Conservation (phyloP, 2,329 filamentous ascomycete genomes). For the Penicillium sp. region DNA sequence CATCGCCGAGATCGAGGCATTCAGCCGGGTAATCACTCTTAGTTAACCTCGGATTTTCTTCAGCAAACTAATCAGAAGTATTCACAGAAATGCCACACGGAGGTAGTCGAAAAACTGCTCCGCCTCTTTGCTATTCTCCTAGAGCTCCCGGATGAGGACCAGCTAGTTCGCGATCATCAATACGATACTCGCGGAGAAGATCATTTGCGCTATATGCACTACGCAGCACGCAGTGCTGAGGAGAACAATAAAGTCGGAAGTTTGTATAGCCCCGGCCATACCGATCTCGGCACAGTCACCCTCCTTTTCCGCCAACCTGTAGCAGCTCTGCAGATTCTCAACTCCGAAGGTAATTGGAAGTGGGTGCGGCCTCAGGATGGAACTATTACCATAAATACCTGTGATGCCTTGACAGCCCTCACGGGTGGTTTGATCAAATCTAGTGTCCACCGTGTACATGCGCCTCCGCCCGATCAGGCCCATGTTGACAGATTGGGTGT, state of each 20-base stretch:
- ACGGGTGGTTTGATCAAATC: constrained; percentile 57
- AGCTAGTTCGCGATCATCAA: constrained; percentile 59
- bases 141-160: constrained; percentile 63
- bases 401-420: constrained; percentile 54
- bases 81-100: constrained; percentile 35
- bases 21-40: constrained; percentile 45
- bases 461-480: constrained; percentile 54
- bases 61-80: background rate
- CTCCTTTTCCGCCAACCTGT: constrained; percentile 64
- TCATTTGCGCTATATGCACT: constrained; percentile 67
- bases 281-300: constrained; percentile 61
- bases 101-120: constrained; percentile 51
- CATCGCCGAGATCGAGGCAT: constrained; percentile 60
- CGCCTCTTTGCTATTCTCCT: constrained; percentile 65
- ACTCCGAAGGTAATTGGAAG: constrained; percentile 54
- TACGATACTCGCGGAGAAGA: constrained; percentile 64
- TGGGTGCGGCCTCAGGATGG: constrained; percentile 56
- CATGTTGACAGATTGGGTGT: constrained; percentile 50
- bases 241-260: constrained; percentile 51
- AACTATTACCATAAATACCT: constrained; percentile 58
- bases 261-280: constrained; percentile 57
- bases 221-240: constrained; percentile 55
- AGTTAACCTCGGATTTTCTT: background rate
- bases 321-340: constrained; percentile 60
- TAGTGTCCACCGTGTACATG: constrained; percentile 55